A percentile compares a stretch with the other conserved stretches of the same genome.
Conservation (phyloP, 306 rosid genomes). For the Gastrolobium villosum region DNA sequence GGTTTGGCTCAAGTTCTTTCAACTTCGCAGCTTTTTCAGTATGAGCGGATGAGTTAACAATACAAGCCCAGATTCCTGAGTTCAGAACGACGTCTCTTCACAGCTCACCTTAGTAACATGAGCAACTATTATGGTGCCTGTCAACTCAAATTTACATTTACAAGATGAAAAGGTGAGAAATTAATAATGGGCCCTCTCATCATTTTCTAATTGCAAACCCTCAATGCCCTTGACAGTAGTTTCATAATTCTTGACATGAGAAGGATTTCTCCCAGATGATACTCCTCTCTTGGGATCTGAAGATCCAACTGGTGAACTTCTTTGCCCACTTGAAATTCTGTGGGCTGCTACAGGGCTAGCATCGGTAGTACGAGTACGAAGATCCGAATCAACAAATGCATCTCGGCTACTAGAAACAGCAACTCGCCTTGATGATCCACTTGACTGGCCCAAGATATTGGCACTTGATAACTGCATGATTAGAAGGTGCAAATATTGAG, state of each 20-base stretch:
- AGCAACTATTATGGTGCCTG: conserved; percentile 47
- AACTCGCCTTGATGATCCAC: conserved; percentile 80
- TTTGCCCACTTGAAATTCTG: conserved; percentile 68
- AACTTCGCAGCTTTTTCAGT: conserved; percentile 37
- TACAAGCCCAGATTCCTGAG: conserved; percentile 49
- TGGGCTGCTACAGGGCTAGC: conserved; percentile 68
- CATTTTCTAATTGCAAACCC: conserved; percentile 73
- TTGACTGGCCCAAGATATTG: conserved; percentile 66
- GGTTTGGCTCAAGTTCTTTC: conserved; percentile 36
- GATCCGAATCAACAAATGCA: conserved; percentile 67
- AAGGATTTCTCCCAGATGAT: conserved; percentile 60
- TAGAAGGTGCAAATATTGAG: conserved; percentile 16
- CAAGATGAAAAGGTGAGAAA: conserved; percentile 46
- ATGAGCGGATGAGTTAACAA: conserved; percentile 49
- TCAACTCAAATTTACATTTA: conserved; percentile 50
- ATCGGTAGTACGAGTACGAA: conserved; percentile 63
- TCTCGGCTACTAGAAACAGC: conserved; percentile 79
- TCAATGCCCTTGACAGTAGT: conserved; percentile 79
- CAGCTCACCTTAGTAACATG: conserved; percentile 47
- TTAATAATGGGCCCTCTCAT: conserved; percentile 70
- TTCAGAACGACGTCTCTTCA: conserved; percentile 44
- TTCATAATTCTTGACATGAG: conserved; percentile 73
- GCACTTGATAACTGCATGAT: conserved; percentile 61
- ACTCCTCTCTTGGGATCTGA: conserved; percentile 60
- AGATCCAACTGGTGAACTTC: conserved; percentile 60